Percentiles rank a stretch among this genome's conserved stretches.
Conservation (phyloP, 2,329 filamentous ascomycete species). For the Trichoderma breve region DNA sequence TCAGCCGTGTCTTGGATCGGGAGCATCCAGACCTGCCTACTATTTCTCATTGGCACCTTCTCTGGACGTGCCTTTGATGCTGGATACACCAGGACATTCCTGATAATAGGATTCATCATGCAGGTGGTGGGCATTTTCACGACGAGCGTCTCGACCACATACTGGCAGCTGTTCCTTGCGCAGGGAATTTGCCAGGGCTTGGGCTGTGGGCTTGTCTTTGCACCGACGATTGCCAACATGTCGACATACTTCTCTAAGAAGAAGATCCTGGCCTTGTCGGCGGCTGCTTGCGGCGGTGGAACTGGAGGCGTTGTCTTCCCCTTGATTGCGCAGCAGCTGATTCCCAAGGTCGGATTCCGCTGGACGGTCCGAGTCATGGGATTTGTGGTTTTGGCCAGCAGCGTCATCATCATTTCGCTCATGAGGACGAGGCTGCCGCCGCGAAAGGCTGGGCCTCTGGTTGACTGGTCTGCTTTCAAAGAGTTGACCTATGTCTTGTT, state of each 20-base stretch:
- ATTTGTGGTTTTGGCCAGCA: constrained; percentile 53
- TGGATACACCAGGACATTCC: constrained; percentile 37
- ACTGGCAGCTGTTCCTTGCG: constrained; percentile 49
- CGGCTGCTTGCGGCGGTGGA: constrained; percentile 58
- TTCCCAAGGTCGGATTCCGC: constrained; percentile 59
- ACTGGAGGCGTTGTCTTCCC: constrained; percentile 65
- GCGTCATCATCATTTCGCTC: constrained; percentile 40
- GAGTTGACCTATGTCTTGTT: constrained; percentile 45
- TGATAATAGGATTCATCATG: constrained; percentile 39
- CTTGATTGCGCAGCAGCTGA: constrained; percentile 52
- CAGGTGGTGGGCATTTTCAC: constrained; percentile 47
- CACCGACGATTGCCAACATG: constrained; percentile 52
- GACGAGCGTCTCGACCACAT: constrained; percentile 42
- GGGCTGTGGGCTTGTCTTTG: constrained; percentile 54
- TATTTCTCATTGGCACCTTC: constrained; percentile 41
- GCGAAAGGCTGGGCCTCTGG: constrained; percentile 47
- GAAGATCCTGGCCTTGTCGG: constrained; percentile 58
- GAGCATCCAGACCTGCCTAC: constrained; percentile 45
- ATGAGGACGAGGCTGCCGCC: constrained; percentile 49
- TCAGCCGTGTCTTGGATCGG: constrained; percentile 50
- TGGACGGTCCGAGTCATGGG: constrained; percentile 65
- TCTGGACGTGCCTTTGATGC: constrained; percentile 43
- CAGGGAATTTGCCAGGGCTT: constrained; percentile 59
- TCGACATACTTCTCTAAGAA: constrained; percentile 61
- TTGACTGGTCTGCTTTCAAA: constrained; percentile 51